phyloP scores from a whole-genome alignment of 345 rosid species.

The Clausena lansium region DNA sequence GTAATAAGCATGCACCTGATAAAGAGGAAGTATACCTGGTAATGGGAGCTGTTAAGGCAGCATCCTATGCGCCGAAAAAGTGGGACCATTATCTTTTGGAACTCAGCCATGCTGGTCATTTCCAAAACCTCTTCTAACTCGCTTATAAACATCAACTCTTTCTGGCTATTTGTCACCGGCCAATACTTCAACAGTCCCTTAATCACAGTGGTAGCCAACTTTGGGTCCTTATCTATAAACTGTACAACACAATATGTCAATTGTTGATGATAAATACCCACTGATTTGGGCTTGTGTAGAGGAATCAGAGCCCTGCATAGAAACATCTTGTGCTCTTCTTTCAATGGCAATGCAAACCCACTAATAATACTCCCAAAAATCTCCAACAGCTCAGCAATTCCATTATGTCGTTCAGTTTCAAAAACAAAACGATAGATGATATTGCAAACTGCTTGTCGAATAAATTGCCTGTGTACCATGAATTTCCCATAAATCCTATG shows the following conservation, averaged over 20 bases:
- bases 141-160: constrained; percentile 81
- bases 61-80: constrained; percentile 62
- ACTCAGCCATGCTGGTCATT: constrained; percentile 55
- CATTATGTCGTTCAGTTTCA: constrained; percentile 69
- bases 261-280: constrained; percentile 74
- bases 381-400: constrained; percentile 76
- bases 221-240: constrained; percentile 71
- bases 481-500: constrained; percentile 73
- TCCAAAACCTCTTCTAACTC: constrained; percentile 83
- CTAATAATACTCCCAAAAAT: constrained; percentile 74
- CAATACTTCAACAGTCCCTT: constrained; percentile 72
- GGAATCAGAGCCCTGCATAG: constrained; percentile 66
- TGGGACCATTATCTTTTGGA: constrained; percentile 58
- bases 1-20: neutral
- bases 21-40: constrained; percentile 48
- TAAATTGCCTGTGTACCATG: constrained; percentile 71
- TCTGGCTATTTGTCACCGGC: constrained; percentile 82
- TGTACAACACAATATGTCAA: constrained; percentile 68
- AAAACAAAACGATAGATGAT: constrained; percentile 68
- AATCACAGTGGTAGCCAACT: constrained; percentile 52
- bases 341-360: constrained; percentile 79
- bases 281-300: constrained; percentile 71
- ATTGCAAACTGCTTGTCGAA: constrained; percentile 67
- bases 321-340: constrained; percentile 71
- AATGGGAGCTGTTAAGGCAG: constrained; percentile 74